phyloP scores from a whole-genome alignment of 441 rosid genomes.

The Populus hybrid region DNA sequence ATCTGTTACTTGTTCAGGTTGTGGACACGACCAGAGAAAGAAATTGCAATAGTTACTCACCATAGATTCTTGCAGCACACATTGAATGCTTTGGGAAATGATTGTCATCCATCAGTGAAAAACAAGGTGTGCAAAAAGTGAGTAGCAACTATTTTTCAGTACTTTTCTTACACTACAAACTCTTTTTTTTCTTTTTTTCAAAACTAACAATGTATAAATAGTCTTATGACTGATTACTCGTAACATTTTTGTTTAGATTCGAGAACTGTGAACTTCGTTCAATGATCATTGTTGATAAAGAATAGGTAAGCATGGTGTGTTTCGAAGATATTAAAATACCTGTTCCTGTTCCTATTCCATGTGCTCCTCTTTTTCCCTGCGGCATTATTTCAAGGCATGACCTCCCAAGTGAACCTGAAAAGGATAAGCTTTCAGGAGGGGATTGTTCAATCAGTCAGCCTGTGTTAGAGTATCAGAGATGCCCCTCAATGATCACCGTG shows the following conservation, averaged over 20 bases:
- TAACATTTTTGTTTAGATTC: constrained; percentile 38
- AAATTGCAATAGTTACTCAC: constrained; percentile 76
- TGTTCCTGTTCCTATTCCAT: not conserved
- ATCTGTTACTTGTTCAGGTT: constrained; percentile 36
- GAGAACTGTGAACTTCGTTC: constrained; percentile 73
- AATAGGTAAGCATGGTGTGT: constrained; percentile 11
- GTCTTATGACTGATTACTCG: not conserved
- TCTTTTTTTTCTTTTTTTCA: no score
- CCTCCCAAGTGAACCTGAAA: not conserved
- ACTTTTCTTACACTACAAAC: not conserved
- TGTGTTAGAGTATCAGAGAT: not conserved
- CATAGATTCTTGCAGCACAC: constrained; percentile 66
- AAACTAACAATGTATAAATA: no score
- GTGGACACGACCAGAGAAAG: constrained; percentile 60
- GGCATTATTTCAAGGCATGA: not conserved
- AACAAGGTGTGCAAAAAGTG: constrained; percentile 33
- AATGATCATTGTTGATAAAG: constrained; percentile 26
- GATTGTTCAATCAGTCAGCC: not conserved
- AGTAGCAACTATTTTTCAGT: not conserved
- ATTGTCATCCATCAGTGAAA: constrained; percentile 13
- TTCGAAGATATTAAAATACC: not conserved
- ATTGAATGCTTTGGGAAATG: constrained; percentile 36
- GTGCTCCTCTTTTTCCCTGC: not conserved
- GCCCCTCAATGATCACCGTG: not conserved
- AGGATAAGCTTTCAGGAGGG: not conserved